These are phyloP conservation scores for Aureobasidium sp. DNA, from an alignment of 2,329 filamentous ascomycete species.

Conservation along the genomic window DNA sequence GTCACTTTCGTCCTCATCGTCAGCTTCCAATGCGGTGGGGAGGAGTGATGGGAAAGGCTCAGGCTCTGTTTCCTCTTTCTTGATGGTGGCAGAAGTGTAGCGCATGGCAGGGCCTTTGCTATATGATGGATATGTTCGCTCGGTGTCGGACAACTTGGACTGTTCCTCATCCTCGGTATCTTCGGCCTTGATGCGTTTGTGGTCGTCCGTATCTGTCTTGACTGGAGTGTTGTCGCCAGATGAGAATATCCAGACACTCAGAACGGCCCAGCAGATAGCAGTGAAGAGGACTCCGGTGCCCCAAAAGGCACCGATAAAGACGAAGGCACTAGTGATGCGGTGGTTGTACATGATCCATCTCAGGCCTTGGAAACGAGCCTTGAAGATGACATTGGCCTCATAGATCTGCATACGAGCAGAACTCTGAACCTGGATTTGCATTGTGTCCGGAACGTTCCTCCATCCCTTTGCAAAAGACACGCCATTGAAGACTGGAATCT, in stretches of 20 bases:
- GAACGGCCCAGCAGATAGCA: conserved; percentile 67
- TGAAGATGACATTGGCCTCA: conserved; percentile 70
- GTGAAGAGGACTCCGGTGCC: conserved; percentile 74
- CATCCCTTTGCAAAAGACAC: conserved; percentile 68
- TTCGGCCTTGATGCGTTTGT: conserved; percentile 30
- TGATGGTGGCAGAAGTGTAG: conserved; percentile 30
- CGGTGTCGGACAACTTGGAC: conserved; percentile 48
- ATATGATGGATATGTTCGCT: conserved; percentile 55
- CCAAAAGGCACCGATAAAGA: conserved; percentile 82
- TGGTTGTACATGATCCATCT: conserved; percentile 90
- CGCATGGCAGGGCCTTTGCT: conserved; percentile 46
- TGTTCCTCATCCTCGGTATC: conserved; percentile 26
- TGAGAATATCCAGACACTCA: conserved; percentile 49
- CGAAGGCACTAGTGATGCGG: conserved; percentile 71
- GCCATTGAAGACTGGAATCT: conserved; percentile 77
- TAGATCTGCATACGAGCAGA: conserved; percentile 80
- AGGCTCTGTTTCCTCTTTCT: conserved; percentile 29
- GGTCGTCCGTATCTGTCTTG: conserved; percentile 19
- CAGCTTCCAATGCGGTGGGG: conserved; percentile 34
- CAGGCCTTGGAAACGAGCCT: conserved; percentile 79
- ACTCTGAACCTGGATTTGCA: conserved; percentile 75
- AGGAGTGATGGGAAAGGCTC: conserved; percentile 25
- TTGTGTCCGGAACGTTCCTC: conserved; percentile 57
- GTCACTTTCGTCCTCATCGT: conserved; percentile 49
- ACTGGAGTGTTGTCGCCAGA: conserved; percentile 25